Evolutionary conservation across 148 eudicot species (phyloP), one percentile per base, ranked within the genome.

Genomic region (Amaranthus palmeri): DNA sequence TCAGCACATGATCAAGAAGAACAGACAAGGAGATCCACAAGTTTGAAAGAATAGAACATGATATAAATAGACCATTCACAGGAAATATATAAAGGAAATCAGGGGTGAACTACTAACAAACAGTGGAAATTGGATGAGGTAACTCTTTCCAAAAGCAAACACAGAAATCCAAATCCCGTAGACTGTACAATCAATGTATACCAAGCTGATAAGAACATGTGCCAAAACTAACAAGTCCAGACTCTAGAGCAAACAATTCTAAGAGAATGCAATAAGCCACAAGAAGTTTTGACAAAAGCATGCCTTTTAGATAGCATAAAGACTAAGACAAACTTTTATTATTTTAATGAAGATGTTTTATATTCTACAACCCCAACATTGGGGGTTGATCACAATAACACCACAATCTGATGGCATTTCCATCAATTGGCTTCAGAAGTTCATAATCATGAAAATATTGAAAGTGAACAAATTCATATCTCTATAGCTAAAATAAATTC

Each of bases 1-100:
- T 65, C 68, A 65, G 54, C 43, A 65, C 54, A 65, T 18, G 69
- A 48, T 65, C 10, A 65, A 8, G 54, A 56, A 8, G 47, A 14
- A 44, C 25, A 13, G 4, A 4, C 9, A 45, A 18, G 36, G 36
- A 25, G 36, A 25, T 62, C 67, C 15, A 62, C 11, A 42, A 12
- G 48, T 41, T 43, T 9, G n/a, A 61, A 3, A 12, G 47, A 61
- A 61, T 7, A 10, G 45, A 6, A 42, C 36, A 61, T 15, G 8
- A 7, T 8, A 13, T 25, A 25, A 25, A 25, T 25, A 61, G 65
- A 5, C 6, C 46, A 61, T 61, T 44, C 50, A 62, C 25, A 13
- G 50, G 44, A 10, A 61, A 40, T 1, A 58, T 8, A 44, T 6
- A 44, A 5, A 43, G 10, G 14, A 43, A 14, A 14, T 62, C 40